Base-by-base conservation (phyloP, 176 grass and related monocot species). In the Areca catechu region DNA sequence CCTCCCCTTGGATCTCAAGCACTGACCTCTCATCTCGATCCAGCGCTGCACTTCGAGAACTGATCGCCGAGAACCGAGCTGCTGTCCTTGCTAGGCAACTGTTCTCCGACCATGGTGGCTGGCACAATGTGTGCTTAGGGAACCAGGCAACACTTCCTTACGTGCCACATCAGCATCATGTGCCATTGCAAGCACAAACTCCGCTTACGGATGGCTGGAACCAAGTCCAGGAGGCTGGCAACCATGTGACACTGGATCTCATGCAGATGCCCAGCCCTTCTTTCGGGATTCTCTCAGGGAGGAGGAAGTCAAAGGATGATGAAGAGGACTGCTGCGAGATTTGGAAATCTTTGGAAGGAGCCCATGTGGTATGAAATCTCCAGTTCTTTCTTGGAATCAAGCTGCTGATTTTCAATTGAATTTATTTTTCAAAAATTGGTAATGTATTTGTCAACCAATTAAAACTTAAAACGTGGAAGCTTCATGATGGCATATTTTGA, bases 31-130 rank as follows among this genome's bases (percentile, higher is more conserved):
- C 80, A 30, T 51, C 77, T 15, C 70, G 70, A 57, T 84, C 88
- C 37, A 80, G 83, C 30, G 86, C 92, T 3, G 86, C 92, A 6
- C 80, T 96, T 37, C 77, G 77, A 6, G 86, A 88, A 60, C 86
- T 96, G 56, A 96, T 96, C 25, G 80, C 86, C 0, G 83, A 96
- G 76, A 91, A 97, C 86, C 92, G 83, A 15, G 83, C 83, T 0
- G 71, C 92, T 0, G 62, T 90, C n/a, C 68, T 85, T 16, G 54
- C 86, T 1, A 80, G 80, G 51, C 86, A 90, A 59, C 70, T 78
- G 50, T 83, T 82, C 60, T 20, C 58, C 20, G 79, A 82, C 22
- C 78, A 53, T n/a, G 28, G 61, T 16, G 67, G 30, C 24, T 73
- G 49, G 37, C 55, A 20, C 10, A 70, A 49, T 20, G 4, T 51